Conservation (phyloP, 305 asterid genomes). For the Lippia alba region DNA sequence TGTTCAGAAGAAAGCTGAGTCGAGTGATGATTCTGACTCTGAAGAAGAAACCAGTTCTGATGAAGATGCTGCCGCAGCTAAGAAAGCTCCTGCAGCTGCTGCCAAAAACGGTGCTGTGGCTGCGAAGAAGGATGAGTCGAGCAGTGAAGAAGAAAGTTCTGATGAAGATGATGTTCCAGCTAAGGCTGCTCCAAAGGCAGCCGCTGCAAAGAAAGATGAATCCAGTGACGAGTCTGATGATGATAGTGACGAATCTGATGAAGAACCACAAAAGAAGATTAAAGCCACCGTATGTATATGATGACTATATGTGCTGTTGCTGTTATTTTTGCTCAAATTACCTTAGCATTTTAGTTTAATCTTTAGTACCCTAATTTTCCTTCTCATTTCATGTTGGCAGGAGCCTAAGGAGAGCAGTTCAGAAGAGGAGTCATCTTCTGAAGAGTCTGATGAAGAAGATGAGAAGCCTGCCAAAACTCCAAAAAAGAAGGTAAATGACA, state of each 20-base stretch:
- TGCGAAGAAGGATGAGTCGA: constrained; percentile 42
- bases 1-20: constrained; percentile 36
- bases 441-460: neutral
- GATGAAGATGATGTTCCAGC: constrained; percentile 44
- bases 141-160: constrained; percentile 42
- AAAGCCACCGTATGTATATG: neutral
- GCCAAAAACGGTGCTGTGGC: constrained; percentile 15
- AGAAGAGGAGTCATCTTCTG: neutral
- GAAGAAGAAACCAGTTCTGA: constrained; percentile 42
- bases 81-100: constrained; percentile 23
- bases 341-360: neutral
- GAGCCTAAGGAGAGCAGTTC: neutral
- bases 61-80: constrained; percentile 36
- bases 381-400: neutral
- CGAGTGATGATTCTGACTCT: constrained; percentile 39
- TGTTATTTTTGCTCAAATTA: neutral
- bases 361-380: neutral
- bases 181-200: constrained; percentile 15
- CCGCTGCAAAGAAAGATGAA: constrained; percentile 30
- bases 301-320: neutral
- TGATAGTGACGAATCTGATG: constrained; percentile 11
- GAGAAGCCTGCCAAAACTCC: neutral
- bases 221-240: constrained; percentile 38
- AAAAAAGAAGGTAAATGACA: neutral
- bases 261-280: neutral